Conservation (phyloP, 1,139 yeast genomes). For the Suhomyces bolitotheri region DNA sequence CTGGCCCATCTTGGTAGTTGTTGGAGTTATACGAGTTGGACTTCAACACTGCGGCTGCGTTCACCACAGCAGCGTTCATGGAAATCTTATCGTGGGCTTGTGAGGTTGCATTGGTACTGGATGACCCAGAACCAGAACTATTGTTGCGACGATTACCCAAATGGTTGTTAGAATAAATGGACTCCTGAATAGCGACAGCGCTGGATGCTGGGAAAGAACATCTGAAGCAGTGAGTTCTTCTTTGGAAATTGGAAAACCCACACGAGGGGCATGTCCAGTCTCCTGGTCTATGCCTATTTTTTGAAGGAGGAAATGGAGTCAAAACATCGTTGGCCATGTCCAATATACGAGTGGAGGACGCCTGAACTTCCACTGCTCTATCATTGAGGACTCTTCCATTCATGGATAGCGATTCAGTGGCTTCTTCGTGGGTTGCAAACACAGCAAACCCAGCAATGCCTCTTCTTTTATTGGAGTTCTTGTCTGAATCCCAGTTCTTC, state of each 20-base stretch:
- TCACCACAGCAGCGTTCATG: constrained; percentile 17
- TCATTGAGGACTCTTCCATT: constrained; percentile 80
- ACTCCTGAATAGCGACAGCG: constrained; percentile 64
- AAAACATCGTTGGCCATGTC: constrained; percentile 81
- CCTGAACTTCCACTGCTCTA: constrained; percentile 78
- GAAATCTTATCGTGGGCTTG: constrained; percentile 15
- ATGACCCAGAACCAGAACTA: constrained; percentile 11
- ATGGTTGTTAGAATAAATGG: constrained; percentile 31
- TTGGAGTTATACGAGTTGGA: constrained; percentile 13
- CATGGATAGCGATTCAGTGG: constrained; percentile 70
- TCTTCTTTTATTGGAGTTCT: constrained; percentile 18
- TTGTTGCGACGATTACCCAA: constrained; percentile 11
- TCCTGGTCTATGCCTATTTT: constrained; percentile 92
- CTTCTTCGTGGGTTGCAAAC: constrained; percentile 83
- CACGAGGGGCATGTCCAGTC: constrained; percentile 98
- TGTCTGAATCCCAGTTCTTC: constrained; percentile 51
- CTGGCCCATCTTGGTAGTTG: constrained; percentile 11
- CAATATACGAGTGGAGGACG: constrained; percentile 74
- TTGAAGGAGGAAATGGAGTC: constrained; percentile 83
- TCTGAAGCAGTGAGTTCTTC: constrained; percentile 91
- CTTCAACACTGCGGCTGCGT: constrained; percentile 18
- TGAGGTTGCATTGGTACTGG: not conserved
- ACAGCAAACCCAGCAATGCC: constrained; percentile 77
- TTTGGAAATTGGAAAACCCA: constrained; percentile 92
- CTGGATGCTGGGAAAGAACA: constrained; percentile 87